These are phyloP conservation scores for Pisolithus tinctorius DNA, from an alignment of 768 basidiomycete species.

Conservation along the genomic window DNA sequence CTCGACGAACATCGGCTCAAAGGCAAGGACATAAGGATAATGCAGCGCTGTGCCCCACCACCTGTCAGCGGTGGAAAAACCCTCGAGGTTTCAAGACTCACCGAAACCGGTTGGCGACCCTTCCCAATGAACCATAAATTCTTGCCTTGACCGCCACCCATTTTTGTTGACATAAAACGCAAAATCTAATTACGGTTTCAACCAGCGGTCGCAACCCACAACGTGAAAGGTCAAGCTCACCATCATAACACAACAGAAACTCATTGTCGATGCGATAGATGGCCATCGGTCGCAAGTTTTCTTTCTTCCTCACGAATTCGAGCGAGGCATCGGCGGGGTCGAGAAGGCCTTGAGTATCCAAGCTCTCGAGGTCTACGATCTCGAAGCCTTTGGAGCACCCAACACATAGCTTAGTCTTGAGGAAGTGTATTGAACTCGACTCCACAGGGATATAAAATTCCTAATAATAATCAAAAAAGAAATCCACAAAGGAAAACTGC, in stretches of 20 bases:
- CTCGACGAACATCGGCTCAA: conserved; percentile 95
- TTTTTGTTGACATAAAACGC: conserved; percentile 98
- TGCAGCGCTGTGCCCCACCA: conserved; percentile 66
- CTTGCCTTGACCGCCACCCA: conserved; percentile 81
- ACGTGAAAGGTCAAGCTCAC: conserved; percentile 35
- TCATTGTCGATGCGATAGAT: conserved; percentile 97
- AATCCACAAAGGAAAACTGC: not conserved
- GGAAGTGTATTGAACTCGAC: conserved; percentile 92
- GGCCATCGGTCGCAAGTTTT: conserved; percentile 87
- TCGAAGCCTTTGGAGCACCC: conserved; percentile 97
- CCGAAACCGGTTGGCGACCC: conserved; percentile 92
- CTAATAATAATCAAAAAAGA: conserved; percentile 31
- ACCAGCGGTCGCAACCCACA: conserved; percentile 3
- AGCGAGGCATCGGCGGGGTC: conserved; percentile 88
- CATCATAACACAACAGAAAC: conserved; percentile 96
- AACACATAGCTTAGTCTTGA: conserved; percentile 95
- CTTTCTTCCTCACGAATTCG: conserved; percentile 88
- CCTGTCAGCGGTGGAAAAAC: conserved; percentile 1
- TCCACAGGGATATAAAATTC: conserved; percentile 99
- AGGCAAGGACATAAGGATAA: conserved; percentile 94
- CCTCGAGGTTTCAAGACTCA: conserved; percentile 34
- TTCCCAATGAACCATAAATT: conserved; percentile 98
- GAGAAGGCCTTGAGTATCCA: conserved; percentile 93
- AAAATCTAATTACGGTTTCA: conserved; percentile 56
- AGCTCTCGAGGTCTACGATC: conserved; percentile 93